These are phyloP conservation scores for Lactarius sp. DNA, from an alignment of 768 basidiomycete genomes.

Conservation along the genomic window DNA sequence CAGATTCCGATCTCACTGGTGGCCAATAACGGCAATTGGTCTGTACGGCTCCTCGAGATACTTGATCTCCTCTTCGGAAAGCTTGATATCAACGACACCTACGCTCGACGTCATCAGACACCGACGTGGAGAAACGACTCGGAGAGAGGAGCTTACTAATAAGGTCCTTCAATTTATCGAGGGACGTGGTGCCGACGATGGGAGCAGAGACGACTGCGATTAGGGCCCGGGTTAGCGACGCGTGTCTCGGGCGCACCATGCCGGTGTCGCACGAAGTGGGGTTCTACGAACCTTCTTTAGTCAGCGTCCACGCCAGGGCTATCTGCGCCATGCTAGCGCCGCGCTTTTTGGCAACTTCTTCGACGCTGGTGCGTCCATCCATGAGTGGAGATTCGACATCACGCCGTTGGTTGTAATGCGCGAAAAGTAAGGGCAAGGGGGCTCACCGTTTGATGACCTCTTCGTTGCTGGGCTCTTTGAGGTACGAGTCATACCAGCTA, in stretches of 20 bases:
- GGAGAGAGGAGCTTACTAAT: conserved; percentile 24
- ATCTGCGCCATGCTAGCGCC: conserved; percentile 38
- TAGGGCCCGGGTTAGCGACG: neutral
- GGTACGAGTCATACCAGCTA: conserved; percentile 15
- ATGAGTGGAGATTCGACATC: neutral
- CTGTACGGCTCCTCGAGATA: conserved; percentile 38
- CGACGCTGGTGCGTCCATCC: conserved; percentile 25
- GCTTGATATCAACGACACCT: conserved; percentile 34
- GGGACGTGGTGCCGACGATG: conserved; percentile 36
- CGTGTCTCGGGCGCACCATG: neutral
- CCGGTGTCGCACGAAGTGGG: neutral
- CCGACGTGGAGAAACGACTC: neutral
- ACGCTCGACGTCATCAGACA: neutral
- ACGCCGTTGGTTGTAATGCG: neutral
- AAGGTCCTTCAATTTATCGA: conserved; percentile 33
- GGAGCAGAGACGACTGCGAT: conserved; percentile 31
- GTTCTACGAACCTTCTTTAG: conserved; percentile 28
- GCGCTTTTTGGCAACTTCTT: conserved; percentile 36
- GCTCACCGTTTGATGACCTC: conserved; percentile 20
- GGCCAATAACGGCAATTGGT: conserved; percentile 19
- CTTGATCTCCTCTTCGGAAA: conserved; percentile 40
- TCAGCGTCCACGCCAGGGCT: conserved; percentile 35
- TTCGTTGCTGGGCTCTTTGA: conserved; percentile 11
- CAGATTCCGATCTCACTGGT: neutral
- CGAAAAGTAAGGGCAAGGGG: too few relatives aligned